Evolutionary conservation across 1,139 yeast species (phyloP).

Genomic region (Magnusiomyces clavatus): DNA sequence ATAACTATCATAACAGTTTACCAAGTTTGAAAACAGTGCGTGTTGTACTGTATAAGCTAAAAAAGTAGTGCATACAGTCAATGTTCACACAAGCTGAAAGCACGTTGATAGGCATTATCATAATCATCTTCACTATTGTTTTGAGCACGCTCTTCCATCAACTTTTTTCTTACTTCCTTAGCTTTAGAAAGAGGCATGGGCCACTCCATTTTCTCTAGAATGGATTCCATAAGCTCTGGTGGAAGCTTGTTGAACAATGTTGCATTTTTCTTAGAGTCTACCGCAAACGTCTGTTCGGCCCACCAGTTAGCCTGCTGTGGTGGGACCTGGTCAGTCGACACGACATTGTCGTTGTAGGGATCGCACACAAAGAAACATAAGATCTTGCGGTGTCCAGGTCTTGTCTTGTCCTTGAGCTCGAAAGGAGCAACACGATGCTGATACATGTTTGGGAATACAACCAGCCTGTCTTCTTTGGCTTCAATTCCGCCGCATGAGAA

Average conservation of each 20-base stretch:
- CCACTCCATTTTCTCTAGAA: conserved; percentile 17
- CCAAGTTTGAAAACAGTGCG: no score
- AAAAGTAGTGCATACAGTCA: no score
- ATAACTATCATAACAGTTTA: no score
- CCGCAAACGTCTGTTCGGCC: conserved; percentile 9
- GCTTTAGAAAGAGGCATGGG: conserved; percentile 30
- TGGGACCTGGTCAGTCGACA: conserved; percentile 34
- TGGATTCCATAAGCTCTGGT: conserved; percentile 18
- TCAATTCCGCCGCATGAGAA: conserved; percentile 28
- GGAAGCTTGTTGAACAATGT: conserved; percentile 10
- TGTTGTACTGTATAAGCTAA: no score
- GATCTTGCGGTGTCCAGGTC: conserved; percentile 37
- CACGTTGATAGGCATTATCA: no score
- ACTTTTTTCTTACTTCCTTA: conserved; percentile 25
- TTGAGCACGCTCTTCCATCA: conserved; percentile 34
- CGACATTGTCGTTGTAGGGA: conserved; percentile 32
- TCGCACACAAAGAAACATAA: conserved; percentile 39
- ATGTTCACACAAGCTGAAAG: no score
- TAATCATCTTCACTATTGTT: no score
- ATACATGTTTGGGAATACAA: conserved; percentile 37
- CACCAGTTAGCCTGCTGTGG: conserved; percentile 40
- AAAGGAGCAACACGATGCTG: conserved; percentile 41
- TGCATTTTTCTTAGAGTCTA: neutral
- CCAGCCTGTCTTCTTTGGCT: conserved; percentile 28
- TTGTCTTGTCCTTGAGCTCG: conserved; percentile 33